Conservation (phyloP, 1,284 basidiomycete species). For the Afroboletus lepidellus region DNA sequence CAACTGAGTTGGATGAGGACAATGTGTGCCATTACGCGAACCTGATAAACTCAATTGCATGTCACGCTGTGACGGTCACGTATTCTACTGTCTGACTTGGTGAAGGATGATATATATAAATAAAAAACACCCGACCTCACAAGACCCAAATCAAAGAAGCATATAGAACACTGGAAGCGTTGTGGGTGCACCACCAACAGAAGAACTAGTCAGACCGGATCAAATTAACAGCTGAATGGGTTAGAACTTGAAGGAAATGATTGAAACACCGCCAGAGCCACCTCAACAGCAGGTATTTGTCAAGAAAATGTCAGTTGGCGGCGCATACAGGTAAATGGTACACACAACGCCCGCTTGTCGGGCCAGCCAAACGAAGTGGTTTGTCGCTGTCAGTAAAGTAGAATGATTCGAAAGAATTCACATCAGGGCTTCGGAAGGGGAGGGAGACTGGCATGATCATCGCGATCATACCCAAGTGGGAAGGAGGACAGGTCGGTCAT, state of each 20-base stretch:
- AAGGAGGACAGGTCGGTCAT: slow-evolving; percentile 78
- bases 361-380: slow-evolving; percentile 28
- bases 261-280: slow-evolving; percentile 3
- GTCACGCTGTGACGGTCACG: slow-evolving; percentile 27
- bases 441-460: slow-evolving; percentile 38
- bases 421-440: slow-evolving; percentile 31
- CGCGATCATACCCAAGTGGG: slow-evolving; percentile 67
- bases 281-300: slow-evolving; percentile 9
- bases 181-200: background rate
- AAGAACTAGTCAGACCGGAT: slow-evolving; percentile 4
- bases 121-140: slow-evolving; percentile 16
- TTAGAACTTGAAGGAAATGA: slow-evolving; percentile 6
- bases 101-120: slow-evolving; percentile 13
- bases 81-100: background rate
- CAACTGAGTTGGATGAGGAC: slow-evolving; percentile 12
- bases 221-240: slow-evolving; percentile 8
- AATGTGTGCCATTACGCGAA: slow-evolving; percentile 24
- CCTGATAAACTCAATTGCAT: slow-evolving; percentile 16
- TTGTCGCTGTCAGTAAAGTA: slow-evolving; percentile 10
- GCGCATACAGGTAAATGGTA: slow-evolving; percentile 29
- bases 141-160: slow-evolving; percentile 14
- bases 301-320: slow-evolving; percentile 13
- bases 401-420: background rate
- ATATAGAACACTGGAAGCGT: slow-evolving; percentile 1
- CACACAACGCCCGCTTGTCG: slow-evolving; percentile 25